phyloP scores from a whole-genome alignment of 2,329 filamentous ascomycete species.

The Penicillium sclerotigenum region DNA sequence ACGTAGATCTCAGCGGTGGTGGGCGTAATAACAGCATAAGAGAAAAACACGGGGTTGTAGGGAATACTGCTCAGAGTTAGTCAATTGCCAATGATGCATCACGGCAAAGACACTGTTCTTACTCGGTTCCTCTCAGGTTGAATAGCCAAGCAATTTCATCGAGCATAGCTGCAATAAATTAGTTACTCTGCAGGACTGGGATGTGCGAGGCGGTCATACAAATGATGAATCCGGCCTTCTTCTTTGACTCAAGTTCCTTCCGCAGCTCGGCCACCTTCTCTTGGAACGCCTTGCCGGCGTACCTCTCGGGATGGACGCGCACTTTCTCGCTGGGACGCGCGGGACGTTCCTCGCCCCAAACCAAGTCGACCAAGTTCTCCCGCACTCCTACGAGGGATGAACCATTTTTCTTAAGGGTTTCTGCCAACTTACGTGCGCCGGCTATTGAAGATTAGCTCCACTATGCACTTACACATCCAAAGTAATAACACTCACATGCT shows the following conservation, averaged over 20 bases:
- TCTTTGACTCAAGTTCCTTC: constrained; percentile 90
- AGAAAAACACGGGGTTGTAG: constrained; percentile 98
- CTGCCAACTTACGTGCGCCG: constrained; percentile 70
- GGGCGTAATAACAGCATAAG: constrained; percentile 84
- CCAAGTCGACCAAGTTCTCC: constrained; percentile 81
- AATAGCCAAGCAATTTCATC: constrained; percentile 99
- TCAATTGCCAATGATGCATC: not conserved
- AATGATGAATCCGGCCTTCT: constrained; percentile 79
- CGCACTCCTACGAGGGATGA: constrained; percentile 70
- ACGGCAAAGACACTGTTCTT: constrained; percentile 24
- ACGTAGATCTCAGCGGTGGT: constrained; percentile 76
- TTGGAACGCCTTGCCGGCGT: constrained; percentile 76
- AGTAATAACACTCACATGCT: constrained; percentile 46
- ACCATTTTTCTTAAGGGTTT: constrained; percentile 84
- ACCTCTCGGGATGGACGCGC: constrained; percentile 67
- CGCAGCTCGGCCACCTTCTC: constrained; percentile 81
- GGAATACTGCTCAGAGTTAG: constrained; percentile 60
- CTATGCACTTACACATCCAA: not conserved
- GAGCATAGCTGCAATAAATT: constrained; percentile 62
- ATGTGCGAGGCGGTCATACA: constrained; percentile 45
- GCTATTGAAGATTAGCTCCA: constrained; percentile 36
- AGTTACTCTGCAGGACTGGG: not conserved
- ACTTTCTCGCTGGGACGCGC: constrained; percentile 71
- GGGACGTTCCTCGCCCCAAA: constrained; percentile 79
- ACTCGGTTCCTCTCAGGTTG: constrained; percentile 88